Percentiles rank a stretch among this genome's conserved stretches.
Evolutionary conservation across 176 grass and related monocot genomes (phyloP).

Genomic region (Rhynchospora tenuis): DNA sequence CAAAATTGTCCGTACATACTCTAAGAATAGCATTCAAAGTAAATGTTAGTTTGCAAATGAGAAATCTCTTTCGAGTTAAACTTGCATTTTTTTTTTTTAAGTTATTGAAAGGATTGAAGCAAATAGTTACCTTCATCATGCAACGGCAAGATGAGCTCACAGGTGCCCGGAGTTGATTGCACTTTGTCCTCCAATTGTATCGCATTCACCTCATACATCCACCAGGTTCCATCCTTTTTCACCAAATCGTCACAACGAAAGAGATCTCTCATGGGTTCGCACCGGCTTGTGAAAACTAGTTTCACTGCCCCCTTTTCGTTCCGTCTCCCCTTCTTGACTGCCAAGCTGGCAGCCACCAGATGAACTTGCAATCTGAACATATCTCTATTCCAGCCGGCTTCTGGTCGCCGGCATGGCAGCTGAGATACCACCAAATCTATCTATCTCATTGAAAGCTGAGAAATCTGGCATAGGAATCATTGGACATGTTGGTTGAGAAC

Average conservation of each 20-base stretch:
- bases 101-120: not conserved
- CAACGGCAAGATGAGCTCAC: slow-evolving; percentile 60
- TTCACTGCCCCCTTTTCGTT: slow-evolving; percentile 25
- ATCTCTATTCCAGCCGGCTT: slow-evolving; percentile 53
- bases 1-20: no score
- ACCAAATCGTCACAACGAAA: slow-evolving; percentile 78
- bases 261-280: slow-evolving; percentile 89
- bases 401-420: slow-evolving; percentile 49
- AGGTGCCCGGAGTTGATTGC: slow-evolving; percentile 52
- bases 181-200: slow-evolving; percentile 65
- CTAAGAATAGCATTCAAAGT: no score
- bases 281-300: slow-evolving; percentile 54
- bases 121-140: slow-evolving; percentile 45
- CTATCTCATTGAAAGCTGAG: slow-evolving; percentile 31
- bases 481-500: not conserved
- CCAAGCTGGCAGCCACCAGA: slow-evolving; percentile 50
- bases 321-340: slow-evolving; percentile 33
- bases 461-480: slow-evolving; percentile 35
- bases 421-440: slow-evolving; percentile 65
- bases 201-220: slow-evolving; percentile 59
- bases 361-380: slow-evolving; percentile 84
- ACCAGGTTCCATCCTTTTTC: slow-evolving; percentile 51
- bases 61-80: not conserved
- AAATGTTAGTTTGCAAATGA: not conserved
- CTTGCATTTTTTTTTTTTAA: not conserved